Evolutionary conservation across 108 stramenopile genomes (phyloP), one percentile per base, ranked within the genome.

Genomic region (Nannochloropsis oceanica): DNA sequence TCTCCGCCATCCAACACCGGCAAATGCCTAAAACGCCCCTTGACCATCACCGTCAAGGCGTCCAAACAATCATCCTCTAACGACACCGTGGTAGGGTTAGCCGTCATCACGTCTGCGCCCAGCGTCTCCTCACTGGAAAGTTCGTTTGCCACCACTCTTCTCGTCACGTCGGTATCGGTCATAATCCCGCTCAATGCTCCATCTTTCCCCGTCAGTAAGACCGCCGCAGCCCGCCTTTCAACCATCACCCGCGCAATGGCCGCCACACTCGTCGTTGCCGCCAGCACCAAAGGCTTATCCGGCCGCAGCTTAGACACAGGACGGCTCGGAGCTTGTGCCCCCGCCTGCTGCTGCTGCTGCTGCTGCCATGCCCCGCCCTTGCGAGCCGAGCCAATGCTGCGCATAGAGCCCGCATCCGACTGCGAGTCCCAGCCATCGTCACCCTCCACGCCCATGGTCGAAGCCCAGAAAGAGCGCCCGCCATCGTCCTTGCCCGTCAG

Each of bases 101-200:
- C 92, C 12, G 96, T 97, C 96, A 97, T 97, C 43, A 96, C 94
- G 80, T 95, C 86, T 96, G 87, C 85, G 2, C 88, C 79, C 80
- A 82, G 94, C 93, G 50, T 95, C 59, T 12, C 89, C 90, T 95
- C 12, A 97, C 90, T 88, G 94, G 93, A 18, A 89, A 85, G 81
- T n/a, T 93, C 81, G 44, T 93, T 93, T 86, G 95, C 94, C 44
- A 97, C 90, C 13, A 93, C 96, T 25, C 95, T 89, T 11, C 88
- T 94, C 92, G 96, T 94, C 93, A 97, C 92, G 84, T 97, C 96
- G 90, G 94, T 97, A 85, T 95, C 95, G 2, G 95, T 95, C 85
- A 96, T 93, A 43, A 97, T 96, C 14, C 96, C 96, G 96, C n/a
- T n/a, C 81, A 83, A 80, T n/a, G n/a, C n/a, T n/a, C n/a, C n/a